These are phyloP conservation scores for Schizophyllum amplum DNA, from an alignment of 1,284 basidiomycete species.

Conservation along the genomic window DNA sequence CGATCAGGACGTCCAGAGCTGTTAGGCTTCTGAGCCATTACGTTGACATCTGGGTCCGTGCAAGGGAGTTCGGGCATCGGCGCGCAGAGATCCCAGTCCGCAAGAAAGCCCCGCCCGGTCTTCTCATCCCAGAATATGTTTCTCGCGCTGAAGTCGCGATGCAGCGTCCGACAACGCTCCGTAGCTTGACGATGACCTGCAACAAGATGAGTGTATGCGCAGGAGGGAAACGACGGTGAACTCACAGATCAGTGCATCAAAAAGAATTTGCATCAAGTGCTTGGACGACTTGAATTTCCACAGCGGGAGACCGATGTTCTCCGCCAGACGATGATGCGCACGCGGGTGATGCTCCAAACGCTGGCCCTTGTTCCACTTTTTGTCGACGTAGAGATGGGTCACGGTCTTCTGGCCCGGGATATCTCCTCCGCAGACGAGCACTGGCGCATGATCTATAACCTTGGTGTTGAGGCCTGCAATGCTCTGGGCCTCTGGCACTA, in stretches of 20 bases:
- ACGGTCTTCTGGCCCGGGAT: conserved; percentile 9
- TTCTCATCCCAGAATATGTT: background rate
- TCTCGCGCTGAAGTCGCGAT: background rate
- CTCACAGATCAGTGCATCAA: too few relatives aligned
- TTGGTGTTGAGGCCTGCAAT: conserved; percentile 8
- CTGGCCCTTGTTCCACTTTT: too few relatives aligned
- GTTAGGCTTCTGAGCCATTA: background rate
- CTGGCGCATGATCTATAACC: conserved; percentile 13
- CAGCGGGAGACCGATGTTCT: background rate
- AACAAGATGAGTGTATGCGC: background rate
- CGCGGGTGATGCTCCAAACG: background rate
- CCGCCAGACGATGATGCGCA: background rate
- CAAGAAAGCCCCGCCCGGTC: background rate
- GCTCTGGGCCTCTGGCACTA: conserved; percentile 15
- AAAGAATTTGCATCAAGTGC: background rate
- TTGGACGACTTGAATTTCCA: background rate
- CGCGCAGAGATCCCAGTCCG: background rate
- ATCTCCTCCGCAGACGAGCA: conserved; percentile 14
- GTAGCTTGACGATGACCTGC: background rate
- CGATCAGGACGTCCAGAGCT: background rate
- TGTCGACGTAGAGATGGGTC: conserved; percentile 5
- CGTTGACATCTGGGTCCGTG: background rate
- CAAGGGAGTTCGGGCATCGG: background rate
- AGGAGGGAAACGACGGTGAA: too few relatives aligned
- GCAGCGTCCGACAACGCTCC: background rate